phyloP scores from a whole-genome alignment of 176 grass and related monocot genomes.

The Lolium multiflorum region DNA sequence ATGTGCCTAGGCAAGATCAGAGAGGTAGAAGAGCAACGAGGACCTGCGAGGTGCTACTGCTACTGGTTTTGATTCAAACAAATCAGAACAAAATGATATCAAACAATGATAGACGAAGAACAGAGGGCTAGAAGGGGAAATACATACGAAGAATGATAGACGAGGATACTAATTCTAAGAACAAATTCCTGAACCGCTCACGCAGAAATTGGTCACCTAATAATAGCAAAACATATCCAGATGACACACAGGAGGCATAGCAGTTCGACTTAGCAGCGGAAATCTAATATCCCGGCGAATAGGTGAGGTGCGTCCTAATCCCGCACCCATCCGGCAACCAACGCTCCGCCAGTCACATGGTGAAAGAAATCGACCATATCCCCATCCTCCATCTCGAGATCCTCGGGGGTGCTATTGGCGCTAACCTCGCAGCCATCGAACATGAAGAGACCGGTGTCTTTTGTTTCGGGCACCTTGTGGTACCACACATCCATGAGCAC shows the following conservation, averaged over 20 bases:
- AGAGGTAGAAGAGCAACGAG: too few relatives aligned
- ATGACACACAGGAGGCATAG: background rate
- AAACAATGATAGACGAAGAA: too few relatives aligned
- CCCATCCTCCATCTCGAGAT: background rate
- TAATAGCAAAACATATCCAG: background rate
- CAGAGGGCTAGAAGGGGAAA: too few relatives aligned
- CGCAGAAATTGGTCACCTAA: background rate
- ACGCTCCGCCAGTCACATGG: background rate
- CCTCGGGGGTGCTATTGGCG: background rate
- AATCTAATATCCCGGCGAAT: background rate
- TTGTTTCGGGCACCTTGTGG: conserved; percentile 4
- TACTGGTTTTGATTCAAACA: background rate
- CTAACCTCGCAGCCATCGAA: background rate
- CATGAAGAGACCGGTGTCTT: background rate
- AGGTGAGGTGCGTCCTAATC: background rate
- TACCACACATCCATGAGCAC: conserved; percentile 9
- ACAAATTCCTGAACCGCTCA: background rate
- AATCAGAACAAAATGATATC: background rate
- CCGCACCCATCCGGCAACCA: background rate
- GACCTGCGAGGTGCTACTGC: too few relatives aligned
- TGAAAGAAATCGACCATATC: conserved; percentile 13
- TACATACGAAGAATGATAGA: background rate
- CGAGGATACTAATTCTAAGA: background rate
- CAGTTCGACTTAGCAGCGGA: background rate
- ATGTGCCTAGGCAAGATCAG: too few relatives aligned